Conservation (phyloP, 257 asterid genomes). For the Knoxia roxburghii region DNA sequence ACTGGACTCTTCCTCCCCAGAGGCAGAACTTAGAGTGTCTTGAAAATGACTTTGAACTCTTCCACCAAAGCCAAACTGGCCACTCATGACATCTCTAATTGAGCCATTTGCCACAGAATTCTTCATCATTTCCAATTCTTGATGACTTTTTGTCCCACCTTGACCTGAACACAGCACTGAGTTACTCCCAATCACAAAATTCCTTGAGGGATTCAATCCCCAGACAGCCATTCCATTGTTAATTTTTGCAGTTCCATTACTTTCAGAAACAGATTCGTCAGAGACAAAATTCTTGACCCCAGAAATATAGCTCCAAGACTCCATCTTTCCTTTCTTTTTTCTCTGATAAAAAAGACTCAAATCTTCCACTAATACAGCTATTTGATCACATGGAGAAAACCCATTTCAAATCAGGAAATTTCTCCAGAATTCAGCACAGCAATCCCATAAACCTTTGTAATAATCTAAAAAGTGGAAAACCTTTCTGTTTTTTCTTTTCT, state of each 20-base stretch:
- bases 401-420: neutral
- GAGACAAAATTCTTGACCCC: conserved; percentile 22
- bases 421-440: neutral
- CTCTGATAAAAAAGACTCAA: neutral
- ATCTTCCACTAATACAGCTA: neutral
- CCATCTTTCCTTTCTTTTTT: conserved; percentile 10
- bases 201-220: conserved; percentile 22
- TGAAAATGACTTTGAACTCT: conserved; percentile 3
- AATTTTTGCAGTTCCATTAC: conserved; percentile 15
- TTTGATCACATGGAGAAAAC: conserved; percentile 1
- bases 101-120: conserved; percentile 19
- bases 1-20: conserved; percentile 28
- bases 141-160: conserved; percentile 15
- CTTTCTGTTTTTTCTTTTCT: too few species aligned
- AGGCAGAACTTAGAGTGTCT: conserved; percentile 9
- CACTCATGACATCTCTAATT: conserved; percentile 21
- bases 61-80: conserved; percentile 10
- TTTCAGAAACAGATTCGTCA: conserved; percentile 24
- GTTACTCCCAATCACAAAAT: conserved; percentile 6
- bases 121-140: conserved; percentile 16
- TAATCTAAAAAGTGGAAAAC: neutral
- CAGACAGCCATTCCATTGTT: conserved; percentile 22
- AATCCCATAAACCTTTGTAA: neutral
- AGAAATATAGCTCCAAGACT: conserved; percentile 28
- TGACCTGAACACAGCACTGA: conserved; percentile 16